Conservation (phyloP, 257 asterid species). For the Forsythia viridissima region DNA sequence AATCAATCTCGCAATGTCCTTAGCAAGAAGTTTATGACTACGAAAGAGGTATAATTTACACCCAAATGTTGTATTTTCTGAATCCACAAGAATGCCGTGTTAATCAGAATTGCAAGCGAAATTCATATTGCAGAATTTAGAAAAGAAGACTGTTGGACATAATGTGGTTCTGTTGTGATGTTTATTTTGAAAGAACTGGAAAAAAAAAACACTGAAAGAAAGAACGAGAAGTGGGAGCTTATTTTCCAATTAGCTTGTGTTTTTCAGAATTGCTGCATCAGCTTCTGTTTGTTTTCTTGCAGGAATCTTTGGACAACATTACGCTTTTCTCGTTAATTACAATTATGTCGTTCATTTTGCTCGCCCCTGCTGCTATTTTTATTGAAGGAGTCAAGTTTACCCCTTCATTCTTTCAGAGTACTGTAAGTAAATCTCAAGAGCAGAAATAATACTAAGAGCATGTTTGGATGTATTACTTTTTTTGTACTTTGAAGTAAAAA, state of each 20-base stretch:
- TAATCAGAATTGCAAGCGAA: not conserved
- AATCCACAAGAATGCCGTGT: not conserved
- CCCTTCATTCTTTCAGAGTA: conserved; percentile 68
- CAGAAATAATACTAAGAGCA: not conserved
- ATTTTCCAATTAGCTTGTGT: not conserved
- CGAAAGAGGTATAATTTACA: conserved; percentile 68
- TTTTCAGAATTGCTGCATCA: conserved; percentile 23
- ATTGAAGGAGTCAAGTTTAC: conserved; percentile 63
- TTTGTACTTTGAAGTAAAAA: not conserved
- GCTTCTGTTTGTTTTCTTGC: conserved; percentile 31
- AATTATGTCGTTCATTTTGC: conserved; percentile 55
- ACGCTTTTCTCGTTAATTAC: conserved; percentile 54
- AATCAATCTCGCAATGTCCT: conserved; percentile 96
- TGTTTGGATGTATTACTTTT: not conserved
- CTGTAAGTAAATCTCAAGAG: conserved; percentile 49
- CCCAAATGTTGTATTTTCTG: not conserved
- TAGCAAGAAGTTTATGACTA: conserved; percentile 92
- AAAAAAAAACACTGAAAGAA: not conserved
- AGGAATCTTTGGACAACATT: conserved; percentile 57
- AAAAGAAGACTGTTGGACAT: no score
- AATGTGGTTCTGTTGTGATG: conserved; percentile 3
- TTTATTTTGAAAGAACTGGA: not conserved
- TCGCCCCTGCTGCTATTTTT: conserved; percentile 41
- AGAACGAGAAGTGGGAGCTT: not conserved
- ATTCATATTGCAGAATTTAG: no score